phyloP scores from a whole-genome alignment of 331 rosid species.

The Pyrus hybrid region DNA sequence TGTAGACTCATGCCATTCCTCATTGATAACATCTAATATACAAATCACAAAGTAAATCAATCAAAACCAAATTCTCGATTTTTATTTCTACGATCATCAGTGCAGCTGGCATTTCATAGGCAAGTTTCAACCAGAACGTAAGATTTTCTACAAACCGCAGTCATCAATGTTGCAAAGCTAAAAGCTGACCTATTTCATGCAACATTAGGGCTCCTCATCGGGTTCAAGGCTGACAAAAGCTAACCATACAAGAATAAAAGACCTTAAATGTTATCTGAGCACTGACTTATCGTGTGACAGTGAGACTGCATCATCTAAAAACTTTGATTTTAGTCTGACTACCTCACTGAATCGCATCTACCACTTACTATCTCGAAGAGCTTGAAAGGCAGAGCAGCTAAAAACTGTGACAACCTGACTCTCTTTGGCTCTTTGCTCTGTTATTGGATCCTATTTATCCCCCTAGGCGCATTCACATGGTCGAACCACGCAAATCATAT shows the following conservation, averaged over 20 bases:
- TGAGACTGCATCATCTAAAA: background rate
- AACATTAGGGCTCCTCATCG: background rate
- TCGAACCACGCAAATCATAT: background rate
- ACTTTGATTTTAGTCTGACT: background rate
- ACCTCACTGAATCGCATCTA: too few relatives aligned
- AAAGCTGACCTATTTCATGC: background rate
- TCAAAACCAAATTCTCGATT: background rate
- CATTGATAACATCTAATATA: slow-evolving; percentile 73
- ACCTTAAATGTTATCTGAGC: background rate
- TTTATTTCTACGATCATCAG: background rate
- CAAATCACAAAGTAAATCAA: slow-evolving; percentile 3
- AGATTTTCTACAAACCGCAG: background rate
- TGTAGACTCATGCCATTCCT: slow-evolving; percentile 71
- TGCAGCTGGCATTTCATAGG: background rate
- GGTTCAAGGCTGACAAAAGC: background rate
- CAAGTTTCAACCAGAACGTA: background rate
- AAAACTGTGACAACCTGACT: background rate
- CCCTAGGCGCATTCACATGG: background rate
- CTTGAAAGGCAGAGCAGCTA: background rate
- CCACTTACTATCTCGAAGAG: too few relatives aligned
- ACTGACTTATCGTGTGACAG: background rate
- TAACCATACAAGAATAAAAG: background rate
- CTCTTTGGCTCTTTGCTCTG: background rate
- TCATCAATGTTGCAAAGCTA: background rate
- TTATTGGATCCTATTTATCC: background rate